These are phyloP conservation scores for Magnusiomyces tetraspermus DNA, from an alignment of 1,139 yeast species.

Conservation along the genomic window DNA sequence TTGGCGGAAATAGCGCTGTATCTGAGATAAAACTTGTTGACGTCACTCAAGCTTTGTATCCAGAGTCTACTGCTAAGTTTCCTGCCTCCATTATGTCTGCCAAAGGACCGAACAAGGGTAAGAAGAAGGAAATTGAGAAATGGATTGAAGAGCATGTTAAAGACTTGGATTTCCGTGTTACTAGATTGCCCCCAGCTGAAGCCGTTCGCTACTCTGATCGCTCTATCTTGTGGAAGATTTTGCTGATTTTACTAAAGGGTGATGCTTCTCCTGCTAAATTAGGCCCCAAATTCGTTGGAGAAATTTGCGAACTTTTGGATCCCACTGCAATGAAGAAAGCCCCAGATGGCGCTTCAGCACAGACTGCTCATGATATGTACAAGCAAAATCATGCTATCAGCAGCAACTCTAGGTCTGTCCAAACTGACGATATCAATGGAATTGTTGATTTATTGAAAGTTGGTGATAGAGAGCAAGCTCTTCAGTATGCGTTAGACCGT, in stretches of 20 bases:
- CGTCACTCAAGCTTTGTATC: constrained; percentile 28
- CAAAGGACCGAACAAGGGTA: constrained; percentile 37
- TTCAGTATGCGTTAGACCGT: constrained; percentile 50
- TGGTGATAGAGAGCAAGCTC: constrained; percentile 62
- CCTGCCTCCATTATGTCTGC: constrained; percentile 53
- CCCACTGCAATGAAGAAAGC: constrained; percentile 15
- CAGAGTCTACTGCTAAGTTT: constrained; percentile 32
- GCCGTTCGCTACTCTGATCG: constrained; percentile 19
- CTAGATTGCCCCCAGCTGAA: constrained; percentile 14
- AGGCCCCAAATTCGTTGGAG: constrained; percentile 5
- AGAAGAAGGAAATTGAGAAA: constrained; percentile 53
- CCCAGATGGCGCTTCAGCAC: constrained; percentile 14
- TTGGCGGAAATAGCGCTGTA: constrained; percentile 23
- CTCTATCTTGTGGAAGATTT: constrained; percentile 28
- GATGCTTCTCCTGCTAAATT: constrained; percentile 19
- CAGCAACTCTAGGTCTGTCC: constrained; percentile 27
- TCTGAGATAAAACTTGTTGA: constrained; percentile 26
- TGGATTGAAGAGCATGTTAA: constrained; percentile 38
- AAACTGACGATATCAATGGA: constrained; percentile 21
- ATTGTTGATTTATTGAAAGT: constrained; percentile 39
- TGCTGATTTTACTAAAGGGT: constrained; percentile 23
- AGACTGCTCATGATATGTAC: constrained; percentile 14
- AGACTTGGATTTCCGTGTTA: constrained; percentile 6
- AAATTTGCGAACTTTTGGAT: constrained; percentile 12
- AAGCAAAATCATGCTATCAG: constrained; percentile 7